These are phyloP conservation scores for Calocybe cyanea DNA, from an alignment of 768 basidiomycete species.

Conservation along the genomic window DNA sequence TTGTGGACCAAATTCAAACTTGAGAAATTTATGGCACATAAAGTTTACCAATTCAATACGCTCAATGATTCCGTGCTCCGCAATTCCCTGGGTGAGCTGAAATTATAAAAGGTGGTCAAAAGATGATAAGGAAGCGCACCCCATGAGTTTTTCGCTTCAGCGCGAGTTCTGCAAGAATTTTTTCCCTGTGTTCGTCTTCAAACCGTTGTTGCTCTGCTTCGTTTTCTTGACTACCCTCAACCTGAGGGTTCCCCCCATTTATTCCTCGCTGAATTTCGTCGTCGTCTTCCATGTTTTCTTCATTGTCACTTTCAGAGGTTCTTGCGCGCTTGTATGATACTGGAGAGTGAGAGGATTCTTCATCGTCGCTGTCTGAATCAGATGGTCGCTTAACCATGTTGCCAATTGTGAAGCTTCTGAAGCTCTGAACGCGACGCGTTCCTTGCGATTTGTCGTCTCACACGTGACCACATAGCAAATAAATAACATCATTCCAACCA, in stretches of 20 bases:
- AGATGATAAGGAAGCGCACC: conserved; percentile 28
- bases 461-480: too few species aligned
- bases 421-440: too few species aligned
- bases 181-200: conserved; percentile 57
- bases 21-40: conserved; percentile 90
- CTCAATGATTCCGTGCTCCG: conserved; percentile 87
- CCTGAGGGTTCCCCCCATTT: conserved; percentile 28
- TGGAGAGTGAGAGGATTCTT: conserved; percentile 23
- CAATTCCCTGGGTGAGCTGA: conserved; percentile 52
- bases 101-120: conserved; percentile 2
- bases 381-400: conserved; percentile 57
- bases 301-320: conserved; percentile 24
- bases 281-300: conserved; percentile 19
- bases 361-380: conserved; percentile 39
- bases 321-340: conserved; percentile 29
- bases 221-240: conserved; percentile 31
- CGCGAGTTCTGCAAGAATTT: conserved; percentile 52
- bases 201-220: conserved; percentile 63
- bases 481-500: too few species aligned
- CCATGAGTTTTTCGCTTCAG: conserved; percentile 43
- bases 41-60: conserved; percentile 86
- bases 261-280: conserved; percentile 13
- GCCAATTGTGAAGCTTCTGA: too few species aligned
- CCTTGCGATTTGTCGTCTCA: too few species aligned
- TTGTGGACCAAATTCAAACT: conserved; percentile 84